Conservation (phyloP, 2,329 filamentous ascomycete species). For the Talaromyces funiculosus region DNA sequence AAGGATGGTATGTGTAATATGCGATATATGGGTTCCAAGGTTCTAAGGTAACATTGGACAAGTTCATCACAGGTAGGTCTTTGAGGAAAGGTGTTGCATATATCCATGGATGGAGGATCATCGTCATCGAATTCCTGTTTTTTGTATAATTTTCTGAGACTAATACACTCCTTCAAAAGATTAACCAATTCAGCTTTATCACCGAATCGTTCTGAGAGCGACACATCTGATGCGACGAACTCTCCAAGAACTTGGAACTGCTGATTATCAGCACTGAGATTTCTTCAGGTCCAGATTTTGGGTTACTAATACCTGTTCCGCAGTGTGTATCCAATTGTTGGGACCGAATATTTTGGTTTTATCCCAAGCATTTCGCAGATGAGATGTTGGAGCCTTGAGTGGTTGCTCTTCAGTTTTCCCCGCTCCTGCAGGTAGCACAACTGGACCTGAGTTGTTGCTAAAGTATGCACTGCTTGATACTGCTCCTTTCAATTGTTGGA, state of each 20-base stretch:
- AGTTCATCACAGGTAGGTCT: conserved; percentile 16
- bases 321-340: conserved; percentile 9
- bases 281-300: neutral
- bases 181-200: neutral
- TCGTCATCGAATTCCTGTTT: neutral
- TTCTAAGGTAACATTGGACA: conserved; percentile 34
- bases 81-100: conserved; percentile 3
- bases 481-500: conserved; percentile 2
- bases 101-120: conserved; percentile 8
- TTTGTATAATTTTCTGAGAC: neutral
- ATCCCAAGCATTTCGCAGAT: neutral
- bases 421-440: neutral
- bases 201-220: neutral
- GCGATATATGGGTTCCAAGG: conserved; percentile 34
- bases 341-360: conserved; percentile 7
- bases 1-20: conserved; percentile 39
- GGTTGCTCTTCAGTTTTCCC: neutral
- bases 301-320: neutral
- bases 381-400: neutral
- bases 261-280: neutral
- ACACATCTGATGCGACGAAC: neutral
- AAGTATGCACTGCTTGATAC: neutral
- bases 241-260: conserved; percentile 11
- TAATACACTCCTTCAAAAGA: neutral
- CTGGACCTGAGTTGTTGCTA: neutral